Base-by-base conservation (phyloP, 2,329 filamentous ascomycete genomes). In the Penicillium sp. region DNA sequence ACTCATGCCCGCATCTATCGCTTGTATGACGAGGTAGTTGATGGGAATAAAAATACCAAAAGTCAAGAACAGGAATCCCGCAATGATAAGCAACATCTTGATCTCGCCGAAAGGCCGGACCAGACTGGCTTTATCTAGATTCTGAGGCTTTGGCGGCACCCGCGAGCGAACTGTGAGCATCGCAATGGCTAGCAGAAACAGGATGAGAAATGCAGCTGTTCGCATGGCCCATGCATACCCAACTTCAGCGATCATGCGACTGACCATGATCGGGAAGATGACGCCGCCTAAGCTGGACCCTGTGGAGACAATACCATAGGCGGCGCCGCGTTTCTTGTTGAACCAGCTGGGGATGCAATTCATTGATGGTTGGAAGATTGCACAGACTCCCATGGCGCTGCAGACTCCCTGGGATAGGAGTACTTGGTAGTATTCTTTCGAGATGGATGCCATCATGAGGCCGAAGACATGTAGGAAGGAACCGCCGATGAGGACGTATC, bases 261-360 rank as follows among this genome's bases (percentile, higher is more conserved):
- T 74, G n/a, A 87, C 79, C 80, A 88, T 84, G 67, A 88, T 86
- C 0, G 86, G 86, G 37, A 86, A 81, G 34, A 87, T 79, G 15
- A 88, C 82, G 8, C 84, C 84, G 4, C 84, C 84, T 2, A 86
- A 61, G 1, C 81, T 83, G 0, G 81, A 83, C 3, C 84, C 84
- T 5, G 55, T 55, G 4, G 28, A 31, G 35, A 34, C 11, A 5
- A 52, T 34, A 39, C 49, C 49, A 7, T 34, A 31, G 3, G 35
- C 49, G 2, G 28, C 25, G n/a, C 81, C 83, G 20, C 84, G 79
- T 8, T 76, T 78, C 42, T 75, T 77, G 61, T 75, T 73, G 67
- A 86, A 86, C 82, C 83, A 86, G 4, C 77, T 79, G 20, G 77
- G 71, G 28, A 72, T 65, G 12, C 65, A 65, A 48, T 62, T 71